Percentiles rank a stretch among this genome's conserved stretches.
These are phyloP conservation scores for Saccharomyces hybrid DNA, from an alignment of 1,139 yeast species.

Conservation along the genomic window DNA sequence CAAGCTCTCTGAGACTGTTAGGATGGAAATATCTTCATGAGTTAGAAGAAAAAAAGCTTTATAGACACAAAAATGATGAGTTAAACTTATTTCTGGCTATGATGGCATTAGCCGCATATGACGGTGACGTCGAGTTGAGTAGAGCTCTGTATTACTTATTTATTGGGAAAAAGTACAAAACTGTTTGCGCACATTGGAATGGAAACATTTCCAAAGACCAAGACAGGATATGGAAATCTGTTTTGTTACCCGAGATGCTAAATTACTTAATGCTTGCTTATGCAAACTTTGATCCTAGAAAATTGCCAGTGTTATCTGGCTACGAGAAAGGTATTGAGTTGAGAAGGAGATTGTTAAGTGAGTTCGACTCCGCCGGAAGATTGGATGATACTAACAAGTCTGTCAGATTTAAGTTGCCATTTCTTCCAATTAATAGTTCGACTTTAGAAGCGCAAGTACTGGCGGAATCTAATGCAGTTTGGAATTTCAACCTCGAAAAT, in stretches of 20 bases:
- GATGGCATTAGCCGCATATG: slow-evolving; percentile 64
- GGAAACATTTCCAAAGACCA: slow-evolving; percentile 6
- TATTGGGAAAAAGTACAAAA: slow-evolving; percentile 35
- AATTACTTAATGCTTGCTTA: slow-evolving; percentile 52
- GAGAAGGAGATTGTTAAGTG: slow-evolving; percentile 39
- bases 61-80: slow-evolving; percentile 35
- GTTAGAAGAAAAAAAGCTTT: slow-evolving; percentile 37
- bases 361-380: slow-evolving; percentile 31
- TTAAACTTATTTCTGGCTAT: slow-evolving; percentile 52
- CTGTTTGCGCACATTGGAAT: neutral
- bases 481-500: slow-evolving; percentile 36
- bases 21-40: slow-evolving; percentile 76
- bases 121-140: slow-evolving; percentile 69
- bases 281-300: slow-evolving; percentile 35
- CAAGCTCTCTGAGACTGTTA: slow-evolving; percentile 21
- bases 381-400: slow-evolving; percentile 17
- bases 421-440: slow-evolving; percentile 51
- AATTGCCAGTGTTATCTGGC: slow-evolving; percentile 37
- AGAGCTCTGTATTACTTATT: slow-evolving; percentile 63
- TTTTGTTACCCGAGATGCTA: slow-evolving; percentile 40
- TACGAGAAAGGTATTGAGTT: slow-evolving; percentile 42
- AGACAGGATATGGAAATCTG: slow-evolving; percentile 17
- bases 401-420: slow-evolving; percentile 43
- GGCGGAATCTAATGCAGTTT: slow-evolving; percentile 72
- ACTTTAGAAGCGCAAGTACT: slow-evolving; percentile 39